These are phyloP conservation scores for Francoa sonchifolia DNA, from an alignment of 441 rosid species.

Conservation along the genomic window DNA sequence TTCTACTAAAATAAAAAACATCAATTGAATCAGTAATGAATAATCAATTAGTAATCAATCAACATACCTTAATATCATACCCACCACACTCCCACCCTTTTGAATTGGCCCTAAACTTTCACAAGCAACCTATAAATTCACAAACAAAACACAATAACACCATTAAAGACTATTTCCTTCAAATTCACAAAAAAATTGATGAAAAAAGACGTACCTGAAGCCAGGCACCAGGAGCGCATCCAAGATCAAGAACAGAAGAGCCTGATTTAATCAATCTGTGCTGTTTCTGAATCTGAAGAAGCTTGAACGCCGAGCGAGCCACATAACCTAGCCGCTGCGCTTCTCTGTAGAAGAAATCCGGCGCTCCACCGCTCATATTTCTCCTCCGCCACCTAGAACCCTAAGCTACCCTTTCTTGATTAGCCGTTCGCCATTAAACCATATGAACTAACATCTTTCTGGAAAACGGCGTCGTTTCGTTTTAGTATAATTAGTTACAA, in stretches of 20 bases:
- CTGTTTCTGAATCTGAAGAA: constrained; percentile 84
- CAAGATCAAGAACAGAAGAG: constrained; percentile 83
- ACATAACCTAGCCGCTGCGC: constrained; percentile 96
- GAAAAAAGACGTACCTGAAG: constrained; percentile 48
- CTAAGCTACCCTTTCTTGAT: no score
- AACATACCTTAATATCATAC: constrained; percentile 78
- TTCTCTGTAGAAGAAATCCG: constrained; percentile 94
- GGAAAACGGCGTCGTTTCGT: no score
- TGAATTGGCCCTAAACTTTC: constrained; percentile 70
- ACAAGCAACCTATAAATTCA: constrained; percentile 64
- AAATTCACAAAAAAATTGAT: constrained; percentile 1
- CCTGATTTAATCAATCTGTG: constrained; percentile 67
- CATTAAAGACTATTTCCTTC: neutral
- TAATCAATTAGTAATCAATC: neutral
- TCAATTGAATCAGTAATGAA: constrained; percentile 4
- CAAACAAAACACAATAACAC: neutral
- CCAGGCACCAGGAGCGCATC: constrained; percentile 99
- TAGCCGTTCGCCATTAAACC: no score
- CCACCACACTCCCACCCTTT: constrained; percentile 75
- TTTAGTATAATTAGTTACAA: no score
- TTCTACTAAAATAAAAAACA: neutral
- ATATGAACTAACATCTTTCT: no score
- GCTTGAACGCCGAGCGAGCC: constrained; percentile 98
- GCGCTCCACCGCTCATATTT: constrained; percentile 67
- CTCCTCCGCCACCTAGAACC: no score